A percentile compares a stretch with the other conserved stretches of the same genome.
Evolutionary conservation across 2,329 filamentous ascomycete species (phyloP).

Genomic region (Monosporascus sp.): DNA sequence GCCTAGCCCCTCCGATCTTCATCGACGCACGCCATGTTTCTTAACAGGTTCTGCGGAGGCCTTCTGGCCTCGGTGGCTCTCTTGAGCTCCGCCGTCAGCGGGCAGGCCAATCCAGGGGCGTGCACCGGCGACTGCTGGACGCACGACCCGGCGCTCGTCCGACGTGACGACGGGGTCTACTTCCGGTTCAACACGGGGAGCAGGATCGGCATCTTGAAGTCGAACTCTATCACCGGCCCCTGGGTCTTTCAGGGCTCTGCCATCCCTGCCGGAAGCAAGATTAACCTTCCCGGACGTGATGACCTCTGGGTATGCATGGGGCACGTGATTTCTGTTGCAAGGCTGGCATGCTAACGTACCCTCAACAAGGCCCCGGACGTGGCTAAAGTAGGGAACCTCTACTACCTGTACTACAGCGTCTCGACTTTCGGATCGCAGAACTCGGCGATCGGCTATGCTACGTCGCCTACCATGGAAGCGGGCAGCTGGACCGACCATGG

Average conservation of each 20-base stretch:
- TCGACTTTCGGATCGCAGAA: conserved; percentile 53
- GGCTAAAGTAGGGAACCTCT: conserved; percentile 25
- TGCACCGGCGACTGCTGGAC: conserved; percentile 34
- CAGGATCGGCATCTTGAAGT: conserved; percentile 35
- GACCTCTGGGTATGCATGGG: conserved; percentile 35
- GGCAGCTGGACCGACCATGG: conserved; percentile 58
- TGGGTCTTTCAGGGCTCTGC: conserved; percentile 40
- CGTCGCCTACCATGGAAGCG: conserved; percentile 36
- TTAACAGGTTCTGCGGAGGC: not conserved
- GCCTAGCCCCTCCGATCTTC: not conserved
- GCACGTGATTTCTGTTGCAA: not conserved
- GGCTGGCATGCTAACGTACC: conserved; percentile 30
- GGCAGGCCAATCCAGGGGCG: conserved; percentile 28
- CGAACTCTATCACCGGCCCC: conserved; percentile 32
- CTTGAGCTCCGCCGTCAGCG: conserved; percentile 1
- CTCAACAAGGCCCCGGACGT: conserved; percentile 18
- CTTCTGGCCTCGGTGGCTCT: conserved; percentile 12
- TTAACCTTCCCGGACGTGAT: conserved; percentile 34
- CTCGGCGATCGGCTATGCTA: conserved; percentile 52
- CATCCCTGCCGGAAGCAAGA: conserved; percentile 32
- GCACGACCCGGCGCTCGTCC: conserved; percentile 36
- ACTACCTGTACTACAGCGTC: conserved; percentile 60
- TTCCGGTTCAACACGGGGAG: conserved; percentile 39
- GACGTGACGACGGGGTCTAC: conserved; percentile 34
- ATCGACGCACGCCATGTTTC: not conserved